Evolutionary conservation across 768 basidiomycete species (phyloP).

Genomic region (Tricholoma terreum): DNA sequence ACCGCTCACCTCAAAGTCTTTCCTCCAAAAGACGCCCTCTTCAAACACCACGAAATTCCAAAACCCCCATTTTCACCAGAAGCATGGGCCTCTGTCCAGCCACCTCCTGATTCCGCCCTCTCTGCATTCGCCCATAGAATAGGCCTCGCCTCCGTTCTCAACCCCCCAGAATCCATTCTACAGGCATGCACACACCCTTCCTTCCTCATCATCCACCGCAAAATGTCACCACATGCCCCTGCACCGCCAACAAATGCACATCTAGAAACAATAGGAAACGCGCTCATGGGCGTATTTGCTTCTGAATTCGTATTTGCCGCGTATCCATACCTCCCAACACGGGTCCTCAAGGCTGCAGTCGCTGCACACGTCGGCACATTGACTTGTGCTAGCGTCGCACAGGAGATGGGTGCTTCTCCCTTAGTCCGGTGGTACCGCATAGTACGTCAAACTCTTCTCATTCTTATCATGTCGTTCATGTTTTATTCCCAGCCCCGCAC

Average conservation of each 20-base stretch:
- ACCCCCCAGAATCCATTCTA: conserved; percentile 52
- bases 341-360: conserved; percentile 87
- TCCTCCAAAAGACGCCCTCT: conserved; percentile 57
- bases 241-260: conserved; percentile 68
- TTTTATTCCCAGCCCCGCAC: conserved; percentile 41
- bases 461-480: conserved; percentile 1
- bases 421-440: conserved; percentile 80
- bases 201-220: conserved; percentile 51
- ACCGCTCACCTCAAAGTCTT: conserved; percentile 52
- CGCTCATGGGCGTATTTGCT: conserved; percentile 87
- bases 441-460: conserved; percentile 39
- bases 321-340: conserved; percentile 89
- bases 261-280: conserved; percentile 76
- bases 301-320: conserved; percentile 75
- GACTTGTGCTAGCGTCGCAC: conserved; percentile 80
- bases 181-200: conserved; percentile 83
- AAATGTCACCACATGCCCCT: conserved; percentile 54
- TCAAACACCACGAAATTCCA: conserved; percentile 26
- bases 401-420: conserved; percentile 76
- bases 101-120: conserved; percentile 68
- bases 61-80: conserved; percentile 56
- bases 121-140: conserved; percentile 75
- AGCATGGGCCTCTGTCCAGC: conserved; percentile 68
- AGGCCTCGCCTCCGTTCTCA: conserved; percentile 60
- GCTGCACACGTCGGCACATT: conserved; percentile 88